Percentiles rank a stretch among this genome's conserved stretches.
phyloP scores from a whole-genome alignment of 2,329 filamentous ascomycete species.

The Diaporthe eres region DNA sequence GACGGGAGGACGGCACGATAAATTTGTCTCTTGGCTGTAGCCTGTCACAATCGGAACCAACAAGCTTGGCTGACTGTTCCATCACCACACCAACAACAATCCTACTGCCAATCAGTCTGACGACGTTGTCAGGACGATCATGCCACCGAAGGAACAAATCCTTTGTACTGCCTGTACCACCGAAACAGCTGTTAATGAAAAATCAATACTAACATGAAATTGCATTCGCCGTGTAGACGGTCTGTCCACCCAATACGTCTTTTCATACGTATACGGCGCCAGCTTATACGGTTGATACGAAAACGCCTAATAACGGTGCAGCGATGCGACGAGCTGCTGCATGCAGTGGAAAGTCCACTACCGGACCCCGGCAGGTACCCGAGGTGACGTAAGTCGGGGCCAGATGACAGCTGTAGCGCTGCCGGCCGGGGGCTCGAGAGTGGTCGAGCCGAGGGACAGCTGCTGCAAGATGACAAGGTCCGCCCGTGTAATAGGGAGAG shows the following conservation, averaged over 20 bases:
- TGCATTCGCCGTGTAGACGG: neutral
- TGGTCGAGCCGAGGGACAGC: slow-evolving; percentile 9
- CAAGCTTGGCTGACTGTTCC: neutral
- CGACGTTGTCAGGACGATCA: neutral
- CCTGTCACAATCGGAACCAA: slow-evolving; percentile 6
- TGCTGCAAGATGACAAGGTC: slow-evolving; percentile 13
- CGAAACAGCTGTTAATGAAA: neutral
- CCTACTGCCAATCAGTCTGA: neutral
- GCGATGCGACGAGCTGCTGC: neutral
- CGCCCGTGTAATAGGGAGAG: slow-evolving; percentile 22
- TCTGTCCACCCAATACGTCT: neutral
- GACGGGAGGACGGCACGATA: neutral
- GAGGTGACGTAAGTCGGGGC: slow-evolving; percentile 22
- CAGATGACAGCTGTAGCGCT: slow-evolving; percentile 27
- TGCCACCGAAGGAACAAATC: neutral
- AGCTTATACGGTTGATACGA: slow-evolving; percentile 2
- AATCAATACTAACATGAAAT: neutral
- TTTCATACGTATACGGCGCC: too few species aligned
- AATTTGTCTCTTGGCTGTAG: neutral
- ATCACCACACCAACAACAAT: neutral
- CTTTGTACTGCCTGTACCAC: neutral
- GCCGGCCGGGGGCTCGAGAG: neutral
- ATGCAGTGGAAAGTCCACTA: neutral
- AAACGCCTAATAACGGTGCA: neutral
- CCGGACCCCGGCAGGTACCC: neutral